phyloP scores from a whole-genome alignment of 495 filamentous ascomycete genomes.

The Lepraria neglecta region DNA sequence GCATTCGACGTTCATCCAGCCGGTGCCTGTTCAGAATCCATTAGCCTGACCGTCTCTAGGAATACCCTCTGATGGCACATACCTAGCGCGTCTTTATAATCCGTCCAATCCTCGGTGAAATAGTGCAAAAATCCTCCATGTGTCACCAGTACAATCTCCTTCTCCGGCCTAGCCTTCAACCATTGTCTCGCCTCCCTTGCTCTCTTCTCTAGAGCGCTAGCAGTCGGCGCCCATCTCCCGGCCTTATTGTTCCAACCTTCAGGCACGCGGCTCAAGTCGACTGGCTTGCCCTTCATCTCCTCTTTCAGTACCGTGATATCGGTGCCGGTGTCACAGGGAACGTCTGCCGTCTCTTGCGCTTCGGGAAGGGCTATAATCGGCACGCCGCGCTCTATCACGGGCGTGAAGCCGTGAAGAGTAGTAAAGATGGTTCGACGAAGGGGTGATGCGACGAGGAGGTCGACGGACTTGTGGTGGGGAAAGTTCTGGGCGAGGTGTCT shows the following conservation, averaged over 20 bases:
- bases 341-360: constrained; percentile 69
- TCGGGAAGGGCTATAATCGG: constrained; percentile 67
- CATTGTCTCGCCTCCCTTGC: constrained; percentile 61
- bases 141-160: constrained; percentile 64
- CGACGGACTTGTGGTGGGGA: constrained; percentile 56
- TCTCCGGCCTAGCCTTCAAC: constrained; percentile 52
- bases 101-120: constrained; percentile 77
- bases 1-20: constrained; percentile 80
- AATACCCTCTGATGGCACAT: not conserved
- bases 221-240: constrained; percentile 53
- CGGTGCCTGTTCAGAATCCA: constrained; percentile 51
- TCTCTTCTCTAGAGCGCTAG: constrained; percentile 53
- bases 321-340: constrained; percentile 76
- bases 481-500: constrained; percentile 53
- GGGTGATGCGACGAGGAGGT: constrained; percentile 73
- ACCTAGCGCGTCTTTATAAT: constrained; percentile 31
- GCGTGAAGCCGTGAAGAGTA: constrained; percentile 61
- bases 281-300: constrained; percentile 40
- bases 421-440: constrained; percentile 81
- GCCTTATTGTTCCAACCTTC: constrained; percentile 68
- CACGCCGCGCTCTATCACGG: constrained; percentile 44
- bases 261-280: constrained; percentile 56
- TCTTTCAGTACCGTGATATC: constrained; percentile 44
- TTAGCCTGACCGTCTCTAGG: constrained; percentile 12
- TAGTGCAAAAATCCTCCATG: constrained; percentile 71